Percentiles rank a stretch among this genome's conserved stretches.
phyloP scores from a whole-genome alignment of 2,329 filamentous ascomycete species.

The Monilinia polystroma region DNA sequence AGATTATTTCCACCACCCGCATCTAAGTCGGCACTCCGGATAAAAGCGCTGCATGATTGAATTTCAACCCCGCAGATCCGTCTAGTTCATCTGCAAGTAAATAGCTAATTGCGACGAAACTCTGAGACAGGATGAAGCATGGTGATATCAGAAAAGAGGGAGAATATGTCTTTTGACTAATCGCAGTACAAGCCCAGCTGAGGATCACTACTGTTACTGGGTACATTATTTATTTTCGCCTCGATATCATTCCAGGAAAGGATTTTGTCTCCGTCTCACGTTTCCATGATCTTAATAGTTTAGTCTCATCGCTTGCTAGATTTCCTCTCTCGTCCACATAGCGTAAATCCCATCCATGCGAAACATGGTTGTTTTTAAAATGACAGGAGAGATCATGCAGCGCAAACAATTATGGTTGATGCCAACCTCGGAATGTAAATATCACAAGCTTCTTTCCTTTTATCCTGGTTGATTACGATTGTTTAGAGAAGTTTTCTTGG shows the following conservation, averaged over 20 bases:
- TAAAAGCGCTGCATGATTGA: slow-evolving; percentile 7
- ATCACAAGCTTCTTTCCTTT: slow-evolving; percentile 8
- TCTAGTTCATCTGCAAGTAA: not conserved
- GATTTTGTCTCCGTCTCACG: not conserved
- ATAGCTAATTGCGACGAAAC: not conserved
- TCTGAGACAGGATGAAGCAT: not conserved
- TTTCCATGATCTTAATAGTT: slow-evolving; percentile 6
- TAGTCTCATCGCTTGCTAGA: slow-evolving; percentile 1
- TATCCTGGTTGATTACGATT: not conserved
- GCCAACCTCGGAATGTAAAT: not conserved
- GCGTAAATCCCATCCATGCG: not conserved
- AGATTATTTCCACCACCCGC: not conserved
- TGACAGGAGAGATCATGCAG: not conserved
- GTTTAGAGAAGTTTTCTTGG: slow-evolving; percentile 5
- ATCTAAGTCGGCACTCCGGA: not conserved
- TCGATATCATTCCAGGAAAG: slow-evolving; percentile 1
- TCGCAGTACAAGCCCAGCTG: not conserved
- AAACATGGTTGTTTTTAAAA: slow-evolving; percentile 2
- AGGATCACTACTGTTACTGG: not conserved
- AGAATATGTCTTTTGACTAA: not conserved
- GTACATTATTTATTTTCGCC: not conserved
- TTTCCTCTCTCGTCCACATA: slow-evolving; percentile 16
- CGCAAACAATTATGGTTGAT: not conserved
- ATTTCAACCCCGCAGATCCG: not conserved
- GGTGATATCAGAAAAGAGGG: not conserved